Evolutionary conservation across 169 alveolate species (phyloP), one percentile per base, ranked within the genome.

Genomic region (Plasmodium malariae): DNA sequence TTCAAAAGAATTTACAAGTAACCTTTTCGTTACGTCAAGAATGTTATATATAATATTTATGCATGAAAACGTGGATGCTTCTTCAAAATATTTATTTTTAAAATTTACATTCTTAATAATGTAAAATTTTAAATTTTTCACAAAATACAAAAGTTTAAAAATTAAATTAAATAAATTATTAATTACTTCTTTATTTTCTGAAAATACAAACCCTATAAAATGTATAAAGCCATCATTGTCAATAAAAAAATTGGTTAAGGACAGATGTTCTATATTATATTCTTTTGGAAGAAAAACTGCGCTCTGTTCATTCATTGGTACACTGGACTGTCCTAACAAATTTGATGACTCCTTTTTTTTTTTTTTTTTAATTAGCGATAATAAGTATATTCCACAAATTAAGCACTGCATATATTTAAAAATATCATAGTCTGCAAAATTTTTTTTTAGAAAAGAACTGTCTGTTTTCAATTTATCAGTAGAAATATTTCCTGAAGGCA

Each of bases 401-500:
- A 78, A 78, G 30, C 89, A 55, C 54, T 78, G 89, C 73, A 78
- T 78, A 49, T 78, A 78, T 24, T 78, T 78, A 51, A 62, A 78
- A 19, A 78, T 78, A 55, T 78, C 89, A 45, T 78, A 78, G n/a
- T 78, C 89, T 3, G 57, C 30, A 78, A 78, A 62, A 45, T 30
- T 78, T 12, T 78, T 63, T 78, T 78, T 62, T 78, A 78, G 63
- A 63, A 78, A 78, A 21, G 32, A 30, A 57, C 32, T 60, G 21
- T 74, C 72, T 12, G 32, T 36, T 37, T 74, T 57, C 34, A n/a
- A 37, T 28, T 24, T 63, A 60, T 55, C 32, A 24, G 88, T 21
- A 24, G 40, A 43, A 11, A 17, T n/a, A 7, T n/a, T 60, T n/a
- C 28, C 88, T 9, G 36, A 48, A 71, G 85, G 14, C 30, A 37